Base-by-base conservation (phyloP, 179 eudicot species). In the Silene coronaria region DNA sequence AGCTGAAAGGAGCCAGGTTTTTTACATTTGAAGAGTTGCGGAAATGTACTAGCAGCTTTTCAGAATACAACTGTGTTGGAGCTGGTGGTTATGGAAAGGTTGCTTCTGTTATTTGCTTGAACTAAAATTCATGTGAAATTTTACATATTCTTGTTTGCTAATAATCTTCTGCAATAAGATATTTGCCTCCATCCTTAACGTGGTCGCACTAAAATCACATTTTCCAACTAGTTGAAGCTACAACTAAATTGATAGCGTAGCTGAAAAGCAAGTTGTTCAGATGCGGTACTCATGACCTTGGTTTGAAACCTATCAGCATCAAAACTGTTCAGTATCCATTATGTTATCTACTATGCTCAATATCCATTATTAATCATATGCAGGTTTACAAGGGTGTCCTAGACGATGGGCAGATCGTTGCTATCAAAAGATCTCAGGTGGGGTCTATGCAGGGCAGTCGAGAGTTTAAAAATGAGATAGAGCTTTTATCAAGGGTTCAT, bases 21-120 rank as follows among this genome's bases (percentile, higher is more conserved):
- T 87, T 89, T 77, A 73, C 90, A n/a, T 86, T 86, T 80, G 92
- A 87, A 76, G 98, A 93, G 75, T 78, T 93, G 51, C 79, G 80
- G 78, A 84, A 81, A 80, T 85, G 88, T 77, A 89, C 95, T 8
- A 72, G 82, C 79, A 75, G 80, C 78, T 93, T 93, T 77, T 89
- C 95, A 32, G 97, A 91, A 81, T 81, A 80, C 69, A 87, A 87
- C 73, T 72, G 82, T 75, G 86, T 93, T 77, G 98, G 98, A 67
- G 62, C 85, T 71, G 98, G 97, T 58, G 97, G 98, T 67, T 93
- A 88, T 75, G 98, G 98, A 57, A 91, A 91, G 97, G 96, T 90
- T 74, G 38, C 5, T 51, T 68, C 64, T 60, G 1, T 17, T n/a
- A 32, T 42, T 79, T 17, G 7, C 30, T 34, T 36, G 4, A 0